Percentiles rank a stretch among this genome's conserved stretches.
Evolutionary conservation across 1,284 basidiomycete genomes (phyloP).

Genomic region (Abortiporus biennis): DNA sequence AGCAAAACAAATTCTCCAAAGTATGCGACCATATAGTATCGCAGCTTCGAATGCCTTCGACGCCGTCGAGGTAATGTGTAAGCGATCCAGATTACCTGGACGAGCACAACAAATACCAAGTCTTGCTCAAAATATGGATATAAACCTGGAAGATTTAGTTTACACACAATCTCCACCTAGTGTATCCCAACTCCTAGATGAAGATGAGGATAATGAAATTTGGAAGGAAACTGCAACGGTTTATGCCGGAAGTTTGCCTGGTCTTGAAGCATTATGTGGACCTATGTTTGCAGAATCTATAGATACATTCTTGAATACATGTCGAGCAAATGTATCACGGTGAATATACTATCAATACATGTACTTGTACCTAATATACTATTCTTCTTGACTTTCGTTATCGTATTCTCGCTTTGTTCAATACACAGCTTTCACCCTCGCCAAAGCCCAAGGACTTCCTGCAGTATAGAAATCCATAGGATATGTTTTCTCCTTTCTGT

Average conservation of each 20-base stretch:
- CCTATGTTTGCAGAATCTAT: constrained; percentile 12
- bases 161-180: constrained; percentile 11
- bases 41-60: constrained; percentile 15
- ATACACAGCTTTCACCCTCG: constrained; percentile 38
- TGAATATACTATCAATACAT: constrained; percentile 6
- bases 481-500: constrained; percentile 48
- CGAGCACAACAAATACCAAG: constrained; percentile 5
- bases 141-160: constrained; percentile 5
- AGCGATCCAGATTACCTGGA: constrained; percentile 14
- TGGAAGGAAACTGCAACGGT: constrained; percentile 15
- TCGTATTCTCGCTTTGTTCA: constrained; percentile 12
- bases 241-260: constrained; percentile 19
- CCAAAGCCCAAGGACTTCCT: constrained; percentile 68
- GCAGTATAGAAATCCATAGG: constrained; percentile 97
- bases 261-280: constrained; percentile 17
- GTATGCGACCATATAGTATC: constrained; percentile 8
- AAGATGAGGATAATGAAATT: constrained; percentile 11
- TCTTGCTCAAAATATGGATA: constrained; percentile 2
- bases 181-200: constrained; percentile 13
- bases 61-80: constrained; percentile 14
- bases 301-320: constrained; percentile 19
- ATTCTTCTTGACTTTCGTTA: neutral
- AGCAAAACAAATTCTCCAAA: constrained; percentile 13
- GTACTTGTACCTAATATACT: neutral
- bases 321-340: constrained; percentile 7